Conservation (phyloP, 2,329 filamentous ascomycete genomes). For the Colletotrichum sublineola region DNA sequence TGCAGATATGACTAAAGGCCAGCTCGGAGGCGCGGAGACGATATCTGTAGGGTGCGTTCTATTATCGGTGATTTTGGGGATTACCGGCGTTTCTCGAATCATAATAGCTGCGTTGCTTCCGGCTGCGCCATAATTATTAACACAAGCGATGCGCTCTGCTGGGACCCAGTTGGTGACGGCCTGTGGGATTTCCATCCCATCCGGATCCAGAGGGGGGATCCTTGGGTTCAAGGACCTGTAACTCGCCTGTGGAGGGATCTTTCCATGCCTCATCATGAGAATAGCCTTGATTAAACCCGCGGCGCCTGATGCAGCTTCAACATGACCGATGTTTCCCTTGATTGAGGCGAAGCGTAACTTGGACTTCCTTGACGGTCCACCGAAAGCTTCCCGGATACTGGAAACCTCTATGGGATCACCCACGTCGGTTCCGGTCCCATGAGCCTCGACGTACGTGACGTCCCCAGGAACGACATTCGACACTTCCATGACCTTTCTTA, state of each 20-base stretch:
- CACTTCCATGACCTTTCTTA: conserved; percentile 65
- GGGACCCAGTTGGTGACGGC: neutral
- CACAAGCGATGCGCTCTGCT: conserved; percentile 44
- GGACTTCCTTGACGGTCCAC: conserved; percentile 47
- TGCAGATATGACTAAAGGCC: conserved; percentile 8
- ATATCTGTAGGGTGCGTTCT: accelerated
- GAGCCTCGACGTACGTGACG: conserved; percentile 52
- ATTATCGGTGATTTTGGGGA: neutral
- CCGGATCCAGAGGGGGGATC: neutral
- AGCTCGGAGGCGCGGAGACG: neutral
- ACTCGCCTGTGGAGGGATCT: conserved; percentile 45
- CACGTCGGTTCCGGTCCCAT: conserved; percentile 62
- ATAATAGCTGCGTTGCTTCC: conserved; percentile 47
- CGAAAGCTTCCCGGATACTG: conserved; percentile 52
- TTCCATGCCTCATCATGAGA: conserved; percentile 45
- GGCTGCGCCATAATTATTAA: conserved; percentile 55
- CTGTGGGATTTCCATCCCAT: neutral
- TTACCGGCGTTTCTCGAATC: conserved; percentile 47
- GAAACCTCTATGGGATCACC: conserved; percentile 59
- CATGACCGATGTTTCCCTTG: conserved; percentile 59
- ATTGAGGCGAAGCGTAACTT: conserved; percentile 44
- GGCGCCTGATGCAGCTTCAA: conserved; percentile 44
- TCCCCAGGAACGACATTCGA: neutral
- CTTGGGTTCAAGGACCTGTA: conserved; percentile 48
- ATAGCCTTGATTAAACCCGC: conserved; percentile 47